Evolutionary conservation across 1,284 basidiomycete species (phyloP).

Genomic region (Limonomyces culmigenus): DNA sequence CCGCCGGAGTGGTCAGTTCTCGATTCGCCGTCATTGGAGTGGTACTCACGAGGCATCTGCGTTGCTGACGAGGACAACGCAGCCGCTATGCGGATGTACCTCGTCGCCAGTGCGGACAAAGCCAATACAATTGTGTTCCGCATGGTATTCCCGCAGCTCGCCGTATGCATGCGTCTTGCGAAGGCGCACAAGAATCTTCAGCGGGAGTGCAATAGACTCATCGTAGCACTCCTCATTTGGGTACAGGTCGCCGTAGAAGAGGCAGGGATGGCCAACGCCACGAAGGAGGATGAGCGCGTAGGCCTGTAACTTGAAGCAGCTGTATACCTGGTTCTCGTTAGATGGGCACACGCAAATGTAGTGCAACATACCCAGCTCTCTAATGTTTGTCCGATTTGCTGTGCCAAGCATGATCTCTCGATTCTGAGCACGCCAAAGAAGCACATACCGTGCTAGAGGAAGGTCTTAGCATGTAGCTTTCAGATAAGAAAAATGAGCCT

Average conservation of each 20-base stretch:
- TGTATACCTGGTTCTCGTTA: slow-evolving; percentile 29
- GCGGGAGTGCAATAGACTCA: slow-evolving; percentile 26
- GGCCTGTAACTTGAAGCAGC: slow-evolving; percentile 58
- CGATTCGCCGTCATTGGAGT: not conserved
- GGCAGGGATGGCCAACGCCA: slow-evolving; percentile 77
- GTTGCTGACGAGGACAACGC: slow-evolving; percentile 57
- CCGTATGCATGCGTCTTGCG: slow-evolving; percentile 56
- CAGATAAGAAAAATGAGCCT: slow-evolving; percentile 12
- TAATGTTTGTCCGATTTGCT: slow-evolving; percentile 58
- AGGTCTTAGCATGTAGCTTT: not conserved
- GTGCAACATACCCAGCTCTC: slow-evolving; percentile 53
- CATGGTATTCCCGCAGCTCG: slow-evolving; percentile 36
- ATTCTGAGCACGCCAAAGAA: too few relatives aligned
- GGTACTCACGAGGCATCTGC: slow-evolving; percentile 12
- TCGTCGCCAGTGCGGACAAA: slow-evolving; percentile 47
- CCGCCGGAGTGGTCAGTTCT: not conserved
- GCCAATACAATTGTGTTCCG: slow-evolving; percentile 47
- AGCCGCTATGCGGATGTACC: slow-evolving; percentile 25
- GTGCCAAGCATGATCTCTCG: too few relatives aligned
- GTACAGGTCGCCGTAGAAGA: slow-evolving; percentile 87
- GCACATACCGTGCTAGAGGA: not conserved
- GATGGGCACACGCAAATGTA: not conserved
- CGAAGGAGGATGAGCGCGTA: slow-evolving; percentile 83
- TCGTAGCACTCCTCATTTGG: slow-evolving; percentile 51
- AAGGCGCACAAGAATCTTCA: slow-evolving; percentile 35